A percentile compares a stretch with the other conserved stretches of the same genome.
These are phyloP conservation scores for Solanum pinnatisectum DNA, from an alignment of 257 asterid genomes.

Conservation along the genomic window DNA sequence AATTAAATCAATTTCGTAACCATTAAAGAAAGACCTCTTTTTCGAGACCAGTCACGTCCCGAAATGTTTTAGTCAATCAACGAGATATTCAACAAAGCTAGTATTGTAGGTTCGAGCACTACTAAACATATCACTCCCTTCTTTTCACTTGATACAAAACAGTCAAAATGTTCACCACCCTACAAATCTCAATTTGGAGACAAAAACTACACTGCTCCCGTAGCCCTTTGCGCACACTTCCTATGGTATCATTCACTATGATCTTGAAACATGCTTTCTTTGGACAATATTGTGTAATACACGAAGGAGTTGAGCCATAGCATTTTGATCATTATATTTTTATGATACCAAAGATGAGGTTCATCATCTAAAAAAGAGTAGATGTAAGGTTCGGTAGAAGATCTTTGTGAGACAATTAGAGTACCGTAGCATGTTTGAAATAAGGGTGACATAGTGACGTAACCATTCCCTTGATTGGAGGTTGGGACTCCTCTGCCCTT, in stretches of 20 bases:
- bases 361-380: no score
- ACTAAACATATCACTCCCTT: not conserved
- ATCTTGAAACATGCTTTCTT: not conserved
- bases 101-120: not conserved
- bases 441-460: not conserved
- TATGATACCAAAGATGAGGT: not conserved
- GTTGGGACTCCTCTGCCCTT: not conserved
- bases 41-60: no score
- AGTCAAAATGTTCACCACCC: not conserved
- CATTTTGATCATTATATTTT: not conserved
- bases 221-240: not conserved
- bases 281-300: not conserved
- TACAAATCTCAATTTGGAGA: not conserved
- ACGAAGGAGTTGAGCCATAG: not conserved
- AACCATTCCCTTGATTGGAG: not conserved
- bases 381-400: not conserved
- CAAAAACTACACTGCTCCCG: not conserved
- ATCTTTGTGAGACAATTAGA: not conserved
- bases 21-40: not conserved
- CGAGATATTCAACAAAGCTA: no score
- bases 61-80: not conserved
- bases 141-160: not conserved
- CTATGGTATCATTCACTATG: not conserved
- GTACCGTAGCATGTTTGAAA: not conserved
- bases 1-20: not conserved